Percentiles rank a stretch among this genome's conserved stretches.
Evolutionary conservation across 2,329 filamentous ascomycete species (phyloP).

Genomic region (Dothideomycetes sp.): DNA sequence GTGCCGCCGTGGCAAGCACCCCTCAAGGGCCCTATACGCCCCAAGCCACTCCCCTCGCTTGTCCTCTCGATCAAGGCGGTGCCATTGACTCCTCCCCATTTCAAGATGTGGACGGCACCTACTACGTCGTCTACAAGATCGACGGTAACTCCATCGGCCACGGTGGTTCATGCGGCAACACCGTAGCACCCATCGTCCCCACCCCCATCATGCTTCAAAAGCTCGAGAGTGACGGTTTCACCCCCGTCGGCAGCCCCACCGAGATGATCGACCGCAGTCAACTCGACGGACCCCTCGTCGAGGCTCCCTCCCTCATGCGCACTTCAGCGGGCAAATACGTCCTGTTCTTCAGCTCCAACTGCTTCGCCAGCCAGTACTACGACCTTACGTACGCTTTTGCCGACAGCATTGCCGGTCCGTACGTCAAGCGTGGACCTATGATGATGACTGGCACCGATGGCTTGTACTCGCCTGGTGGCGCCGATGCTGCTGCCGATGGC

Average conservation of each 20-base stretch:
- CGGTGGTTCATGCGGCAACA: constrained; percentile 16
- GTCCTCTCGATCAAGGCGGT: constrained; percentile 16
- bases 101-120: constrained; percentile 13
- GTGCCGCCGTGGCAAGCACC: constrained; percentile 14
- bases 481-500: constrained; percentile 12
- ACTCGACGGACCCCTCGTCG: constrained; percentile 17
- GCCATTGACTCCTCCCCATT: constrained; percentile 19
- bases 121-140: constrained; percentile 19
- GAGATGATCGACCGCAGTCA: constrained; percentile 15
- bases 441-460: constrained; percentile 9
- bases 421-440: constrained; percentile 11
- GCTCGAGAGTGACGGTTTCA: constrained; percentile 15
- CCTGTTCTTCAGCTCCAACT: constrained; percentile 21
- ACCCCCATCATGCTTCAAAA: constrained; percentile 19
- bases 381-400: constrained; percentile 16
- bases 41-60: constrained; percentile 15
- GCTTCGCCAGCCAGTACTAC: constrained; percentile 18
- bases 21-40: constrained; percentile 17
- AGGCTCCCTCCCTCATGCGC: constrained; percentile 17
- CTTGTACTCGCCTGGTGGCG: constrained; percentile 12
- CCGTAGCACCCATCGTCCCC: constrained; percentile 8
- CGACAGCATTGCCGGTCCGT: constrained; percentile 9
- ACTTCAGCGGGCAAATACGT: constrained; percentile 18
- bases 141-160: constrained; percentile 18
- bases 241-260: constrained; percentile 13